Evolutionary conservation across 176 grass and related monocot genomes (phyloP), one percentile per base, ranked within the genome.

Genomic region (Calamus simplicifolius): DNA sequence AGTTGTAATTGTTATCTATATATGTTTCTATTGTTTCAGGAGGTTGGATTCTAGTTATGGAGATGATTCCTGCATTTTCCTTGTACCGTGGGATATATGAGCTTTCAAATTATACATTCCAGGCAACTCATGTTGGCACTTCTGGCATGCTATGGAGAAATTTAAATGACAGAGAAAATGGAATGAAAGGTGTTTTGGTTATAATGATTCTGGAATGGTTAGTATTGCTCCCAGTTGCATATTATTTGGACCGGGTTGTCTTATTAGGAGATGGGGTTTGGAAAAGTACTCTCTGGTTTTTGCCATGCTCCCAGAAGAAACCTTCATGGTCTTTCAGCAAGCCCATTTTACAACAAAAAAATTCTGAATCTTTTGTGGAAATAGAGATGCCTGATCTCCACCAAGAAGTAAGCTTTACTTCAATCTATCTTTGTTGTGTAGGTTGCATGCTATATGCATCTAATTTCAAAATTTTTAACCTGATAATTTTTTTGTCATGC

Each of bases 41-140:
- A 18, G 19, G 28, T 29, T 81, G 72, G 78, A 75, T 78, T 38
- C 54, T 86, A 67, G 59, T 90, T 19, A 73, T 86, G 79, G 87
- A 90, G 69, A 64, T 74, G 18, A 53, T 90, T 70, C 87, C 82
- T 13, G 82, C 75, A 63, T 82, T 90, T 76, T 86, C 87, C 5
- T 69, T 90, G n/a, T 90, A 67, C 58, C 57, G 77, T 51, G 81
- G 86, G 56, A 16, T 89, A 64, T 85, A 85, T 4, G 86, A 89
- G 65, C 57, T 85, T 38, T 30, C 67, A 2, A 76, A 81, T 15
- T 80, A 82, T 19, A 64, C 80, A 18, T 62, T 58, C 27, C 31
- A 69, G 31, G 85, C 72, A 48, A 68, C 56, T 16, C 48, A 78
- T 4, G 72, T 68, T 71, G 81, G 69, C 38, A 85, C 61, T 49